Evolutionary conservation across 202 grass and related monocot species (phyloP).

Genomic region (Eragrostis tef): DNA sequence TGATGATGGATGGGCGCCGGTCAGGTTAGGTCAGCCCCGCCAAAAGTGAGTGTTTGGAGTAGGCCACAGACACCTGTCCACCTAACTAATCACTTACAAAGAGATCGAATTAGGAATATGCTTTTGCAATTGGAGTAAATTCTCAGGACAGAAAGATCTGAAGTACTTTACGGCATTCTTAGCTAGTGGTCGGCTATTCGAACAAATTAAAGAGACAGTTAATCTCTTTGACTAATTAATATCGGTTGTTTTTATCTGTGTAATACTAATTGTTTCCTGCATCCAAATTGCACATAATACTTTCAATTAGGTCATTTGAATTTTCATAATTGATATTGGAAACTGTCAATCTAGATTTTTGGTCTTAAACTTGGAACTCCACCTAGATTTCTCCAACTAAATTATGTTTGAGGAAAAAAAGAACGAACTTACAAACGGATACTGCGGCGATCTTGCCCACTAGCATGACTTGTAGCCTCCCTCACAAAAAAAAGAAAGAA

Average conservation of each 20-base stretch:
- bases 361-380: background rate
- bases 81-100: background rate
- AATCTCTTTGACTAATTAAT: background rate
- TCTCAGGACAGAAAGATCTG: background rate
- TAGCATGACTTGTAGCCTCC: background rate
- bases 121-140: slow-evolving; percentile 3
- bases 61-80: slow-evolving; percentile 14
- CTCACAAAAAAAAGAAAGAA: too few species aligned
- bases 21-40: slow-evolving; percentile 23
- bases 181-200: background rate
- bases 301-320: background rate
- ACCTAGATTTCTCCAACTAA: too few species aligned
- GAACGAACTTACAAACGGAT: too few species aligned
- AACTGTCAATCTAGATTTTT: background rate
- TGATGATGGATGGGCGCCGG: background rate
- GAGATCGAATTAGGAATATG: background rate
- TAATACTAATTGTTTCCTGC: background rate
- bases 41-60: slow-evolving; percentile 41
- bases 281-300: too few species aligned
- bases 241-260: background rate
- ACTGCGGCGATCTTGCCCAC: too few species aligned
- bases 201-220: too few species aligned
- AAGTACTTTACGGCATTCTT: background rate
- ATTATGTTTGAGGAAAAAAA: background rate
- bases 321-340: background rate